phyloP scores from a whole-genome alignment of 2,329 filamentous ascomycete genomes.

The Colletotrichum aenigma region DNA sequence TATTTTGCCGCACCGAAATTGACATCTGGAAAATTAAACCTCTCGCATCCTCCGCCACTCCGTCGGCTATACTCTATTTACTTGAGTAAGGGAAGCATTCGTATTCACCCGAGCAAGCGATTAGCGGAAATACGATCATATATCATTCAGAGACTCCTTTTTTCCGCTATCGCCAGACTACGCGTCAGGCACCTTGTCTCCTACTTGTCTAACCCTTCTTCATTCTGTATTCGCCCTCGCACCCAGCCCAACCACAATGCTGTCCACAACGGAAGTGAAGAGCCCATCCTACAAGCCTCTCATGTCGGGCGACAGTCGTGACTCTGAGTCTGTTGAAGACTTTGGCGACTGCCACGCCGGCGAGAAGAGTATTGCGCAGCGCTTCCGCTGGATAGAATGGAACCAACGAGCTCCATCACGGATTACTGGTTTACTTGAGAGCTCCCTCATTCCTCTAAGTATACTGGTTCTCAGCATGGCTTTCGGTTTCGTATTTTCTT shows the following conservation, averaged over 20 bases:
- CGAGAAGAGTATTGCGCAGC: neutral
- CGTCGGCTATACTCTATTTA: neutral
- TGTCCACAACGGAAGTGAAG: neutral
- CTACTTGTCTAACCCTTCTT: neutral
- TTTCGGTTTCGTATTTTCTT: neutral
- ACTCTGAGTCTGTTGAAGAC: neutral
- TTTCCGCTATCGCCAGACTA: neutral
- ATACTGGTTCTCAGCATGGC: neutral
- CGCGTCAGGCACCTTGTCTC: neutral
- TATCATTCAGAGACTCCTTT: neutral
- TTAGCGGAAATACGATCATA: neutral
- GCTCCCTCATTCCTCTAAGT: neutral
- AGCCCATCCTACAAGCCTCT: neutral
- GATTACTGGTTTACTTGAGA: neutral
- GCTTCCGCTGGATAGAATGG: neutral
- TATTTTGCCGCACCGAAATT: neutral
- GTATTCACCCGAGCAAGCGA: neutral
- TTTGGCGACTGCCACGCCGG: neutral
- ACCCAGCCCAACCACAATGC: neutral
- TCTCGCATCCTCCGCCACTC: neutral
- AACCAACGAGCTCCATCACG: neutral
- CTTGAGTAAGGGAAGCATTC: neutral
- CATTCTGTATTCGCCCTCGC: neutral
- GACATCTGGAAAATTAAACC: neutral
- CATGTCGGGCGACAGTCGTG: neutral